Conservation (phyloP, 257 asterid species). For the Gentiana dahurica region DNA sequence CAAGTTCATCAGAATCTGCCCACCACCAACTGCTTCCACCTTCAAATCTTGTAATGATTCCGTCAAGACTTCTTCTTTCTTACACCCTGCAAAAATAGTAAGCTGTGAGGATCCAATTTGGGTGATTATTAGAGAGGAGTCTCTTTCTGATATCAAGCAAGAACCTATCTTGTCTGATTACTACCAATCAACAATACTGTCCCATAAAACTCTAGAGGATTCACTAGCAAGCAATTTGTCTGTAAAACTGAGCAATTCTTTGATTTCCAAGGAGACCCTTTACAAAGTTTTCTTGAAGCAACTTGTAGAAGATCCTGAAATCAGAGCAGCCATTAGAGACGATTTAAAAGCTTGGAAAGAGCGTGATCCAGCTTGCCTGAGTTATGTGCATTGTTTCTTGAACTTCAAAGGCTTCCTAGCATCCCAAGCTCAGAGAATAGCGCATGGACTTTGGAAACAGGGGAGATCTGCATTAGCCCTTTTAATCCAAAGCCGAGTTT, state of each 20-base stretch:
- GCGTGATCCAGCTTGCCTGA: constrained; percentile 11
- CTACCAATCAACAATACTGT: constrained; percentile 3
- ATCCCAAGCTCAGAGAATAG: constrained; percentile 13
- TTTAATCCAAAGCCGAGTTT: constrained; percentile 16
- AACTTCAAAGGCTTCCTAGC: constrained; percentile 15
- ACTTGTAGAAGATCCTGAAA: constrained; percentile 5
- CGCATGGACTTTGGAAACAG: constrained; percentile 13
- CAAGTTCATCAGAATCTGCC: constrained; percentile 6
- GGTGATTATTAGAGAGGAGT: constrained; percentile 11
- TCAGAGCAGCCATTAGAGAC: constrained; percentile 6
- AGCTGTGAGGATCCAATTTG: constrained; percentile 4
- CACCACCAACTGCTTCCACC: background rate
- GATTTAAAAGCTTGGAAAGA: constrained; percentile 16
- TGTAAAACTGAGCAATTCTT: constrained; percentile 9
- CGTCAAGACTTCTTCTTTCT: too few relatives aligned
- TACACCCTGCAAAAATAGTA: too few relatives aligned
- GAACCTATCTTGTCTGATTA: constrained; percentile 8
- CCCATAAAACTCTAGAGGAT: constrained; percentile 8
- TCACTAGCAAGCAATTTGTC: constrained; percentile 8
- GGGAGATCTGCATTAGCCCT: constrained; percentile 10
- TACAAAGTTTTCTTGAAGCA: constrained; percentile 4
- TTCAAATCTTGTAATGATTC: background rate
- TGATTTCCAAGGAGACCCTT: constrained; percentile 4
- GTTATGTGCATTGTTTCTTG: constrained; percentile 14
- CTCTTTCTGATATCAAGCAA: background rate